Conservation (phyloP, 306 rosid species). For the Trichosanthes cucumerina region DNA sequence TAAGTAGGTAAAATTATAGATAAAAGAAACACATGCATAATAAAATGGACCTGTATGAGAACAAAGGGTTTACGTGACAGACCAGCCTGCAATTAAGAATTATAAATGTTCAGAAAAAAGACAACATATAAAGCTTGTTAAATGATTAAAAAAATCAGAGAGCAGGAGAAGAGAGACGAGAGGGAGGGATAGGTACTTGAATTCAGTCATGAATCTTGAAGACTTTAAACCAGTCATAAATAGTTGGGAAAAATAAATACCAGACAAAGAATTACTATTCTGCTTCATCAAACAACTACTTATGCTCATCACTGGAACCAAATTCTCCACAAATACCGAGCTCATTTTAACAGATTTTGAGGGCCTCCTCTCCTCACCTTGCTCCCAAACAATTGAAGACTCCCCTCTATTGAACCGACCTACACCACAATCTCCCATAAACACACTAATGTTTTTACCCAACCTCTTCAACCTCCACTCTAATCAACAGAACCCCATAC, state of each 20-base stretch:
- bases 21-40: constrained; percentile 1
- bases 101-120: constrained; percentile 13
- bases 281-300: constrained; percentile 10
- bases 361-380: no score
- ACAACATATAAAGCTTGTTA: neutral
- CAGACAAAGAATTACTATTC: neutral
- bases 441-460: no score
- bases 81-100: constrained; percentile 66
- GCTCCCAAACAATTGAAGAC: no score
- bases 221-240: neutral
- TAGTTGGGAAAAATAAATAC: neutral
- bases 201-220: neutral
- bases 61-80: constrained; percentile 78
- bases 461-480: no score
- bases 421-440: no score
- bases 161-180: neutral
- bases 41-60: constrained; percentile 70
- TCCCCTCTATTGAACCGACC: no score
- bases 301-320: no score
- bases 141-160: neutral
- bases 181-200: neutral
- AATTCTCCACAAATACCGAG: no score
- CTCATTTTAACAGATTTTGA: no score
- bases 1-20: constrained; percentile 9
- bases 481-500: no score